Percentiles rank a stretch among this genome's conserved stretches.
phyloP scores from a whole-genome alignment of 1,139 yeast genomes.

The Nakaseomyces sp. region DNA sequence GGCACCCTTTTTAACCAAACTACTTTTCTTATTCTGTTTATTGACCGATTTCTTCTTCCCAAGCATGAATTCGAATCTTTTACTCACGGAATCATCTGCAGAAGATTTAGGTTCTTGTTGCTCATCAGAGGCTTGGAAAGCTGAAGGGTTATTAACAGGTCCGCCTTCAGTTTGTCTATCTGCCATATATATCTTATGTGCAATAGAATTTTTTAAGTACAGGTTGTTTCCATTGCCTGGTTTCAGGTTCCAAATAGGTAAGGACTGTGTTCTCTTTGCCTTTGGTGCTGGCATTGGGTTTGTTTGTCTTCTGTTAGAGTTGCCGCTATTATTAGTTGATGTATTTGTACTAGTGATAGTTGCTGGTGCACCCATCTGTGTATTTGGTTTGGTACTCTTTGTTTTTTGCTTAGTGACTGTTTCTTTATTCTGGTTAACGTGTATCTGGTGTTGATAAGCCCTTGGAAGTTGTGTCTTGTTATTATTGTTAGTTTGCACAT shows the following conservation, averaged over 20 bases:
- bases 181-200: slow-evolving; percentile 36
- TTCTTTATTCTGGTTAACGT: slow-evolving; percentile 3
- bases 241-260: slow-evolving; percentile 44
- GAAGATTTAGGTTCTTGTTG: slow-evolving; percentile 11
- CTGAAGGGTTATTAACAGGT: slow-evolving; percentile 9
- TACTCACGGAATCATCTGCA: slow-evolving; percentile 28
- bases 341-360: slow-evolving; percentile 10
- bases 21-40: slow-evolving; percentile 20
- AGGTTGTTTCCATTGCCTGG: slow-evolving; percentile 34
- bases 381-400: neutral
- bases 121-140: slow-evolving; percentile 13
- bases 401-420: slow-evolving; percentile 6
- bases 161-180: slow-evolving; percentile 28
- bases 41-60: slow-evolving; percentile 27
- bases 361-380: neutral
- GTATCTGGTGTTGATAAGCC: slow-evolving; percentile 3
- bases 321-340: neutral
- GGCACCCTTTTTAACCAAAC: neutral
- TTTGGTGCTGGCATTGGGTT: slow-evolving; percentile 39
- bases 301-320: slow-evolving; percentile 22
- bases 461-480: slow-evolving; percentile 8
- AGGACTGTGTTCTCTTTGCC: slow-evolving; percentile 58
- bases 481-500: neutral
- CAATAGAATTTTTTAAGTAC: slow-evolving; percentile 34
- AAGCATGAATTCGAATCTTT: slow-evolving; percentile 30